Percentiles rank a stretch among this genome's conserved stretches.
phyloP scores from a whole-genome alignment of 2,329 filamentous ascomycete genomes.

The Fusarium circinatum region DNA sequence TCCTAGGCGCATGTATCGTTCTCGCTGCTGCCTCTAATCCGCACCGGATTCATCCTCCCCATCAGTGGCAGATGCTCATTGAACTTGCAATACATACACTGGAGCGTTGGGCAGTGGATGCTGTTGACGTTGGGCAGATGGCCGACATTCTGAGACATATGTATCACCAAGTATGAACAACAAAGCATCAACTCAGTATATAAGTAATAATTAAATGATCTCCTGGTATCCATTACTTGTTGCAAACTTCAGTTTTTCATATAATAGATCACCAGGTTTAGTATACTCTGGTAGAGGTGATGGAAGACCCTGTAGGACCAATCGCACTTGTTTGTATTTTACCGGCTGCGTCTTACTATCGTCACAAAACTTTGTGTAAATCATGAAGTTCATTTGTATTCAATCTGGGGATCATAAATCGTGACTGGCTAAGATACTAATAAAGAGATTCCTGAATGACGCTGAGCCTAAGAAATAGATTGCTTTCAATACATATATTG shows the following conservation, averaged over 20 bases:
- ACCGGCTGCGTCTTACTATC: neutral
- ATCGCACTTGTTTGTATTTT: neutral
- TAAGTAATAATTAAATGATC: neutral
- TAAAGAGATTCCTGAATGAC: neutral
- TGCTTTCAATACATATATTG: neutral
- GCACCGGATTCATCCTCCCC: neutral
- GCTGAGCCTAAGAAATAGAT: neutral
- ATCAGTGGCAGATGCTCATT: neutral
- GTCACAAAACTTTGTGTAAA: neutral
- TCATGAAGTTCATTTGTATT: neutral
- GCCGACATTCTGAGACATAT: neutral
- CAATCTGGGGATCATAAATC: constrained; percentile 3
- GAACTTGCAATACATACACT: constrained; percentile 1
- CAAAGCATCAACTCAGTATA: neutral
- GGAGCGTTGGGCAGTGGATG: neutral
- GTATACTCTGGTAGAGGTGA: neutral
- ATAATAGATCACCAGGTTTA: neutral
- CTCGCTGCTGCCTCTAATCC: neutral
- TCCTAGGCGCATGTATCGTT: constrained; percentile 8
- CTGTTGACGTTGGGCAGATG: neutral
- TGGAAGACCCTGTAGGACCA: neutral
- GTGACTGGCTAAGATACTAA: neutral
- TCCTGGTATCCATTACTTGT: no score
- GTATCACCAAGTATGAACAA: neutral
- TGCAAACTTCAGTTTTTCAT: neutral